Base-by-base conservation (phyloP, 2,329 filamentous ascomycete genomes). In the Macrophomina pseudophaseolina region DNA sequence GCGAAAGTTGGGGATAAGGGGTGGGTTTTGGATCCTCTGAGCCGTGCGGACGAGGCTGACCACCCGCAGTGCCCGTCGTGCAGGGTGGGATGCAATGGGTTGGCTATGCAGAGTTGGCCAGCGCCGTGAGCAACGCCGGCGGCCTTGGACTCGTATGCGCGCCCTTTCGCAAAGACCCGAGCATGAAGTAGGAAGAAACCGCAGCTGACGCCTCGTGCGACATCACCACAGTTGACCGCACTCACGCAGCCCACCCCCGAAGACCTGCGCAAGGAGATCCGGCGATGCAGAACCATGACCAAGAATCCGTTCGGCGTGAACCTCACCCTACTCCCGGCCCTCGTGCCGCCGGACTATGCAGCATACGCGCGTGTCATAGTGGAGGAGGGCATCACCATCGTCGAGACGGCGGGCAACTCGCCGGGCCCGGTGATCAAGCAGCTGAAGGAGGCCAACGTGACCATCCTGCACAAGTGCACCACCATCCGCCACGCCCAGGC, bases 381-480 rank as follows among this genome's bases (percentile, higher is more conserved):
- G 75, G 94, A 97, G 76, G 94, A 97, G 82, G 94, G 93, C 66
- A 85, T 98, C 80, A 88, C 87, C 70, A 90, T 98, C 69, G 94
- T 98, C 72, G 95, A 98, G 82, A 97, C 93, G 2, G 93, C 93
- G 1, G 93, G 93, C 64, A 97, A 97, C 83, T 90, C 85, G 73
- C 95, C 95, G 0, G 95, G 93, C 0, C 93, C 94, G 3, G 90
- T 99, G 70, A 98, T 99, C 79, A 85, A 87, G 76, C 88, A 93
- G 83, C 86, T 99, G 65, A 99, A 98, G 83, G 86, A 86, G 68
- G 91, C 90, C 5, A 88, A 88, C 66, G 87, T 87, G 74, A 94
- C 87, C 66, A 89, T 99, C 72, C 83, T 99, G 66, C 95, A 99
- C 87, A 99, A 99, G 83, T 98, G 95, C 84, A 99, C 95, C 8